Evolutionary conservation across 345 rosid genomes (phyloP), one percentile per base, ranked within the genome.

Genomic region (Gossypioides kirkii): DNA sequence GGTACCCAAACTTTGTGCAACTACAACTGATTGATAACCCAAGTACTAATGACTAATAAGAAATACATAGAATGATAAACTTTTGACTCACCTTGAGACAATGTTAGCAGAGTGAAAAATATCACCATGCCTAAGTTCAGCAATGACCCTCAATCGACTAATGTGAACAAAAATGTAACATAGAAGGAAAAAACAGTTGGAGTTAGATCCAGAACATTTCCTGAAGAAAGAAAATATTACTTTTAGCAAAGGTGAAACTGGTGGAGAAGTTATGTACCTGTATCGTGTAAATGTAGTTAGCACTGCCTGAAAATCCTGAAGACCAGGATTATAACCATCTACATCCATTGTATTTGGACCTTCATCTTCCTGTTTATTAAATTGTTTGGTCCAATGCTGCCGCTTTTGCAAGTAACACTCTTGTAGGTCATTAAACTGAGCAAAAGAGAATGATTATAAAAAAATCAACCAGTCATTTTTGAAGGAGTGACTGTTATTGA

Each of bases 91-190:
- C 90, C 93, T 88, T 8, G 90, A 78, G 67, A 84, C 84, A 73
- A 88, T 77, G 72, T 85, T 87, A 49, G 78, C 82, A 22, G 90
- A 76, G 73, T 86, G 86, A 70, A 85, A 80, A 61, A 80, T 77
- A 77, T 84, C 90, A 28, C 81, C 86, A 73, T 87, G 88, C 69
- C 87, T 78, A 71, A 84, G 82, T 76, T 88, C 89, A 73, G 90
- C 84, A 72, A 84, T 81, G 71, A 81, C 87, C 81, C 83, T 86
- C 80, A 88, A 64, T 63, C 81, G 85, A 73, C 90, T 88, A 76
- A 8, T 73, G 75, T 72, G 63, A 73, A 79, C 74, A 64, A n/a
- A 52, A 38, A 61, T 26, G 42, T 38, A 8, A 47, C 6, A 61
- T 11, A 3, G 11, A 46, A 65, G 60, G 11, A 76, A 53, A 69